Base-by-base conservation (phyloP, 345 rosid species). In the Camelina neglecta region DNA sequence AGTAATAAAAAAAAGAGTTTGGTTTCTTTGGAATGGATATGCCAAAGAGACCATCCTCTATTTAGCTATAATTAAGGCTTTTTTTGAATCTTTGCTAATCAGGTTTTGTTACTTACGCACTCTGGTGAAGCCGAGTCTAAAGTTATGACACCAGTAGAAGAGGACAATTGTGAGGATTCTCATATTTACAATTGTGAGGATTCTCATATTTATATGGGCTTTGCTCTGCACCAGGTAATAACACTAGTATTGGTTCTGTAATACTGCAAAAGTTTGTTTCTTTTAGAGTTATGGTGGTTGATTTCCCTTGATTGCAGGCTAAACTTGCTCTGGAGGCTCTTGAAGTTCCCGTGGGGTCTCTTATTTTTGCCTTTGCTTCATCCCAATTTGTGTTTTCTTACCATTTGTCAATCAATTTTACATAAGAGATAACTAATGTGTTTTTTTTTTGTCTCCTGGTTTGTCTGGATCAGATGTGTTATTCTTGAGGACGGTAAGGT, bases 271-370 rank as follows among this genome's bases (percentile, higher is more conserved):
- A 51, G 3, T 26, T 20, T 55, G 23, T 70, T 23, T 6, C 21
- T 36, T 29, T 60, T 18, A 3, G 7, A 29, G 35, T 67, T 53
- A 23, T 4, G 0, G 4, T 70, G 59, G 21, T 41, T 44, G 5
- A 18, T 33, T 53, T 67, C 18, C 2, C 35, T 55, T 21, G 56
- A 24, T 75, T 62, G 67, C 72, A 92, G 97, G 97, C 96, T 68
- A 87, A 85, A 71, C 80, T 87, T 84, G 97, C 97, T 49, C 21
- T 87, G 74, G 85, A 87, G 60, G 82, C 77, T 69, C 96, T 93
- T 74, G 93, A 93, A 80, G 97, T 93, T 64, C 90, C 96, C 1
- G 86, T 93, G 54, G 96, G 96, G 97, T 93, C 55, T 35, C 41
- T 50, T 38, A 3, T 31, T 38, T 71, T 65, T 15, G 1, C 21